Percentiles rank a stretch among this genome's conserved stretches.
phyloP scores from a whole-genome alignment of 148 eudicot genomes.

The Amaranthus hypochondriacus region DNA sequence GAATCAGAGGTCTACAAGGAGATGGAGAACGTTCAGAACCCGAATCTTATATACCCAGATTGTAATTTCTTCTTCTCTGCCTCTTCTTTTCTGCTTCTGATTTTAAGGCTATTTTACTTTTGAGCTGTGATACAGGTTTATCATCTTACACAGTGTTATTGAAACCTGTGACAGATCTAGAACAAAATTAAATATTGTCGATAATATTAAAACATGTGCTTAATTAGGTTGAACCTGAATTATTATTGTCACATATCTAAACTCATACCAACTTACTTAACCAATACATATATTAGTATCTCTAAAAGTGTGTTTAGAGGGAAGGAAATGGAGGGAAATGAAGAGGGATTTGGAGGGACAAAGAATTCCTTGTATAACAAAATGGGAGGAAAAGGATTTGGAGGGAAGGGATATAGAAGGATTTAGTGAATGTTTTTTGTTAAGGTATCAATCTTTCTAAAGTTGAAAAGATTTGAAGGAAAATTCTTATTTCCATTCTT shows the following conservation, averaged over 20 bases:
- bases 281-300: background rate
- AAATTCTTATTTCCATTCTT: too few species aligned
- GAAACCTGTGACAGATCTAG: background rate
- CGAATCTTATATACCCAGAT: conserved; percentile 63
- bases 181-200: too few species aligned
- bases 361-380: too few species aligned
- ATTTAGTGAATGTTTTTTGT: too few species aligned
- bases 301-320: background rate
- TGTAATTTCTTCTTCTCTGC: conserved; percentile 40
- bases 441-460: too few species aligned
- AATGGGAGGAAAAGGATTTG: too few species aligned
- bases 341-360: too few species aligned
- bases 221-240: background rate
- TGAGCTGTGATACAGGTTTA: background rate
- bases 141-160: background rate
- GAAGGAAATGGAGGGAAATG: background rate
- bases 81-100: background rate
- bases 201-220: background rate
- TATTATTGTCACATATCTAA: background rate
- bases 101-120: background rate
- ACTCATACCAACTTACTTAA: background rate
- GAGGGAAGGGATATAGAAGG: too few species aligned
- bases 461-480: too few species aligned
- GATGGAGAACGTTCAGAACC: conserved; percentile 52
- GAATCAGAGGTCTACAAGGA: conserved; percentile 92